These are phyloP conservation scores for Aureobasidium sp. DNA, from an alignment of 2,329 filamentous ascomycete genomes.

Conservation along the genomic window DNA sequence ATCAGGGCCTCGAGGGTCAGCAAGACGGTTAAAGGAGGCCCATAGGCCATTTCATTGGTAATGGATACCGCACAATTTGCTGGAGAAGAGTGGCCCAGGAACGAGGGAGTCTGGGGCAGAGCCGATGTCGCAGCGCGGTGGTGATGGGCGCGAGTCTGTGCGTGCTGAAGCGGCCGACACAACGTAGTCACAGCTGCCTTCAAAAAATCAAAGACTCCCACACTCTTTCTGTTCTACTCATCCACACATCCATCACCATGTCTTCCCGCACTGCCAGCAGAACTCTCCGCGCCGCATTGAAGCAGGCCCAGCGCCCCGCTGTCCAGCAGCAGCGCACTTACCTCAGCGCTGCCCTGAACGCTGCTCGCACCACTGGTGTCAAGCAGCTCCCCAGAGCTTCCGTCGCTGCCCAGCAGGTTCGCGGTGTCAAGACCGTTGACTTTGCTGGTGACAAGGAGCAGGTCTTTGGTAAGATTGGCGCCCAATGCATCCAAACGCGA, in stretches of 20 bases:
- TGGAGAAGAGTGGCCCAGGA: not conserved
- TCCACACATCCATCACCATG: constrained; percentile 43
- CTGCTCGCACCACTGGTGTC: constrained; percentile 30
- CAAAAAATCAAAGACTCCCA: constrained; percentile 8
- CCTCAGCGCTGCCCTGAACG: constrained; percentile 47
- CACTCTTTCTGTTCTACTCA: constrained; percentile 2
- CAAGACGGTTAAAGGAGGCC: not conserved
- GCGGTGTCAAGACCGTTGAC: constrained; percentile 97
- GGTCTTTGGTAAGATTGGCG: constrained; percentile 64
- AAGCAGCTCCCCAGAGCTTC: constrained; percentile 38
- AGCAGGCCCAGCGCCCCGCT: constrained; percentile 43
- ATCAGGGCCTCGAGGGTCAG: not conserved
- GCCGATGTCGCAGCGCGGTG: constrained; percentile 1
- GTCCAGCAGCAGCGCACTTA: constrained; percentile 49
- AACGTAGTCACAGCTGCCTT: constrained; percentile 7
- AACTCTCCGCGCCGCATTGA: constrained; percentile 49
- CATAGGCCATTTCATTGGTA: not conserved
- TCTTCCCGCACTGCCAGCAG: constrained; percentile 64
- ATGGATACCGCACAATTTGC: constrained; percentile 11
- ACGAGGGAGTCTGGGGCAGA: not conserved
- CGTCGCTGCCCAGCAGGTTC: constrained; percentile 52
- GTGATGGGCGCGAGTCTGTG: not conserved
- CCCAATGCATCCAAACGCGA: not conserved
- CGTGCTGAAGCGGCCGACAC: not conserved
- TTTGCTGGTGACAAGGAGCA: constrained; percentile 93